Evolutionary conservation across 371 early-diverging fungal species (phyloP), one percentile per base, ranked within the genome.

Genomic region (Blakeslea trispora): DNA sequence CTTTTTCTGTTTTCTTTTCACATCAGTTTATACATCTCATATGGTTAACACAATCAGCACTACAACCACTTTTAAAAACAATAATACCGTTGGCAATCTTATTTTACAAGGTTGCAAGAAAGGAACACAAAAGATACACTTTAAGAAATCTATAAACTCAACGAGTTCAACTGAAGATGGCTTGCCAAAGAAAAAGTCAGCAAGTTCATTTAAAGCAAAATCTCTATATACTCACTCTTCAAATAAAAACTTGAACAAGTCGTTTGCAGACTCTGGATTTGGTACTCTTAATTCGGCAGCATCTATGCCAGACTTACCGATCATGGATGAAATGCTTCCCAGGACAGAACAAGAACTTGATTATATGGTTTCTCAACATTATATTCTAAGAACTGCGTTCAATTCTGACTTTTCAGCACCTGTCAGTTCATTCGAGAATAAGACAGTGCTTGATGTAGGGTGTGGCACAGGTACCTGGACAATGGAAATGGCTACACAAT

Each of bases 341-440:
- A 28, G 28, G 7, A 28, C 28, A 28, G 19, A 19, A 15, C 40
- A 35, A 32, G 56, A 61, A 23, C 13, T 45, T 14, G 55, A 75
- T 42, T 62, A 70, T n/a, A 44, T 72, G 48, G 68, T 75, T n/a
- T 62, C 72, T 22, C 75, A 75, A 22, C 75, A 75, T 42, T 75
- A 75, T 19, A 56, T 72, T 2, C 39, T 75, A 17, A 60, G 72
- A 2, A 68, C 63, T 10, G 67, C 70, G 2, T 72, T 75, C 42
- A 54, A 48, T 37, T 56, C 63, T 10, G 61, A 66, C 15, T 64
- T 48, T 37, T 66, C 53, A 18, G 61, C 63, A 14, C 59, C 73
- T 10, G 53, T 59, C 14, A 57, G 32, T 9, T 46, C 40, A 50
- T 60, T 31, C 47, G 39, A 53, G 28, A 50, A 48, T 18, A 17